Conservation (phyloP, 1,284 basidiomycete genomes). For the Malassezia globosa region DNA sequence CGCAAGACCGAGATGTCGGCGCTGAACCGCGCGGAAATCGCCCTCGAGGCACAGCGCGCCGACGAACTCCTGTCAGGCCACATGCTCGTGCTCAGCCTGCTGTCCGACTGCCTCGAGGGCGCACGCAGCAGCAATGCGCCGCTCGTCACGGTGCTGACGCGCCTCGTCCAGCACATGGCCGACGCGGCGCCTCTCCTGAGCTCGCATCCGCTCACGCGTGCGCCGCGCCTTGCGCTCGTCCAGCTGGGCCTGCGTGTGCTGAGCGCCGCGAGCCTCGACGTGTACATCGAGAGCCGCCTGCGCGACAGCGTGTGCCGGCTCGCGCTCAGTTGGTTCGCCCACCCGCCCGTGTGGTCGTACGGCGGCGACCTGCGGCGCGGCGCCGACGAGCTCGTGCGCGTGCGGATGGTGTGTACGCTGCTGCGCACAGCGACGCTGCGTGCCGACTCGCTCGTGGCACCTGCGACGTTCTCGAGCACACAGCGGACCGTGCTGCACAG, state of each 20-base stretch:
- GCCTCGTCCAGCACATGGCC: slow-evolving; percentile 59
- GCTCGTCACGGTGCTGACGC: slow-evolving; percentile 61
- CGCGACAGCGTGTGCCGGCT: slow-evolving; percentile 66
- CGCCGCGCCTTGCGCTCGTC: slow-evolving; percentile 75
- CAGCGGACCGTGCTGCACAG: slow-evolving; percentile 3
- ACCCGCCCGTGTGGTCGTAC: slow-evolving; percentile 62
- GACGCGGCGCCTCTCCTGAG: slow-evolving; percentile 51
- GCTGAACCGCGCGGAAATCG: slow-evolving; percentile 73
- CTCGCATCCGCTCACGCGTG: slow-evolving; percentile 80
- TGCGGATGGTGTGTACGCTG: slow-evolving; percentile 70
- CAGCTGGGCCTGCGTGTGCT: slow-evolving; percentile 86
- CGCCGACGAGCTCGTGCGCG: slow-evolving; percentile 71
- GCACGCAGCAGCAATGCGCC: slow-evolving; percentile 75
- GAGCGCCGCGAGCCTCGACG: slow-evolving; percentile 74
- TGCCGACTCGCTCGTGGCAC: slow-evolving; percentile 41
- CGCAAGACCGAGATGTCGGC: slow-evolving; percentile 79
- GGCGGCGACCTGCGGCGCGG: slow-evolving; percentile 83
- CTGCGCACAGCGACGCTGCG: slow-evolving; percentile 64
- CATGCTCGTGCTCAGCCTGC: slow-evolving; percentile 68
- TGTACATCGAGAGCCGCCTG: slow-evolving; percentile 65
- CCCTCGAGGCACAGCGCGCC: slow-evolving; percentile 61
- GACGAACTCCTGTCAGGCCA: slow-evolving; percentile 63
- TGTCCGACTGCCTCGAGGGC: slow-evolving; percentile 86
- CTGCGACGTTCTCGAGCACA: slow-evolving; percentile 19
- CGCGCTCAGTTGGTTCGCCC: slow-evolving; percentile 77